Base-by-base conservation (phyloP, 1,284 basidiomycete genomes). In the Hypsizygus ulmarius region DNA sequence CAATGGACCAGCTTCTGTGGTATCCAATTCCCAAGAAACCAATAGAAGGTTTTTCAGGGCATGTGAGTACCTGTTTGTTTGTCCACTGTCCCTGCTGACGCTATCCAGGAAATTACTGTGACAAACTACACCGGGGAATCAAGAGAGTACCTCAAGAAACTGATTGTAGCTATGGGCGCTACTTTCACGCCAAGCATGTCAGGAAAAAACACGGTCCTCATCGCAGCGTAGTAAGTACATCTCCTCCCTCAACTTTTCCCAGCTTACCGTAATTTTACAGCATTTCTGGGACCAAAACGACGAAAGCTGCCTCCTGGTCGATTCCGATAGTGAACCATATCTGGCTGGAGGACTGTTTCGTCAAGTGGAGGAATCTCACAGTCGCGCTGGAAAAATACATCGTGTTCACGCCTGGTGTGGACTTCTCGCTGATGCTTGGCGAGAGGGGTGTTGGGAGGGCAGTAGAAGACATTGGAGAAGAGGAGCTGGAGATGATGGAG, bases 261-360 rank as follows among this genome's bases (percentile, higher is more conserved):
- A 9, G 11, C 15, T 12, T 27, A 9, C 25, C 36, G 5, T 14
- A 19, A 7, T 28, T 3, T 33, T n/a, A 8, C 58, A 89, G 86
- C 51, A 66, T 79, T 15, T 68, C 70, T 1, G 89, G 89, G n/a
- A 78, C 77, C 3, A 93, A 93, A 67, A 82, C 87, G 0, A 67
- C 70, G 5, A 87, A 87, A 59, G 90, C 91, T 0, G 70, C 73
- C 7, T 72, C 81, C 0, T 95, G 93, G 93, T 79, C 78, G 0
- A 88, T 95, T 50, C 87, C 90, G 0, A 72, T 94, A 49, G 87
- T 95, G 10, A 94, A 93, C 56, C 93, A 96, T 59, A 74, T 79
- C 0, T 96, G 92, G 89, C 74, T 96, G 5, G 93, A 95, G 62
- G 89, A 92, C 53, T 94, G 89, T 63, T 90, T 93, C 59, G 66